Evolutionary conservation across 805 yeast species (phyloP).

Genomic region (Nakazawaea peltata): DNA sequence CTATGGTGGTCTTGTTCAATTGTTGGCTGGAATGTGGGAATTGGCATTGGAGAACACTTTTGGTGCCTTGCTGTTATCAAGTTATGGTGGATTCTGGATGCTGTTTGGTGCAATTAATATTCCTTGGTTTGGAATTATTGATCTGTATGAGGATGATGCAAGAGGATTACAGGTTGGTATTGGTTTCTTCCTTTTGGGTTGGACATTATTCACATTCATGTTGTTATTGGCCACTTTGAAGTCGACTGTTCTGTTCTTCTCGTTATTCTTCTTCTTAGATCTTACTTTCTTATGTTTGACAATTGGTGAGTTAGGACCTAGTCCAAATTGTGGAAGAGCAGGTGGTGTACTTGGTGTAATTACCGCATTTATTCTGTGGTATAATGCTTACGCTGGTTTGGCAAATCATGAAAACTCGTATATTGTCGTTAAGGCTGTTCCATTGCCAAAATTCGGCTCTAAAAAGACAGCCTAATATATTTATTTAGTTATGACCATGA

Average conservation of each 20-base stretch:
- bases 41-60: constrained; percentile 69
- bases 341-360: constrained; percentile 63
- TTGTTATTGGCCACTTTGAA: constrained; percentile 50
- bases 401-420: constrained; percentile 61
- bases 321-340: constrained; percentile 31
- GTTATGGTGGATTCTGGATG: constrained; percentile 74
- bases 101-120: constrained; percentile 58
- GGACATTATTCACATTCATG: constrained; percentile 58
- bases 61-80: constrained; percentile 57
- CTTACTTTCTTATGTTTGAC: constrained; percentile 44
- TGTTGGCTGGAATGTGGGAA: constrained; percentile 71
- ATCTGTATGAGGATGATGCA: constrained; percentile 37
- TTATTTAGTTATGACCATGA: neutral
- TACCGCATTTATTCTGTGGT: constrained; percentile 58
- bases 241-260: constrained; percentile 43
- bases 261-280: constrained; percentile 45
- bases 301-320: constrained; percentile 44
- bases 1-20: constrained; percentile 67
- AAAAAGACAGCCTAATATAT: neutral
- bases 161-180: constrained; percentile 39
- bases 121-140: constrained; percentile 47
- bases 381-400: constrained; percentile 64
- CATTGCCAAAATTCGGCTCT: constrained; percentile 20
- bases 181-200: constrained; percentile 53
- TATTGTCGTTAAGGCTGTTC: constrained; percentile 27